Evolutionary conservation across 768 basidiomycete species (phyloP).

Genomic region (Rickenella mellea): DNA sequence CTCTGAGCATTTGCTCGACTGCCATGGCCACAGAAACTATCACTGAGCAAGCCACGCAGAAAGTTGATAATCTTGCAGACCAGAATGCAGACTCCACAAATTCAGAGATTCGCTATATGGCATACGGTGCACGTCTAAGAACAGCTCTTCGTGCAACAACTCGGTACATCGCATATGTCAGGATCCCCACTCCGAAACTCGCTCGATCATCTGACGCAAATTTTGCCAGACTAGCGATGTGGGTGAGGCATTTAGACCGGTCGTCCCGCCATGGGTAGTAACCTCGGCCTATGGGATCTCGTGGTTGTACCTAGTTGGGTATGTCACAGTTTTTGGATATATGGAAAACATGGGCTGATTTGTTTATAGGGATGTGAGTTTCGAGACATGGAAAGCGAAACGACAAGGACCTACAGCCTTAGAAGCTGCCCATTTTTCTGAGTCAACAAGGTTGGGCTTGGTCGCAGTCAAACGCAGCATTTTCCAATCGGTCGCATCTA

Average conservation of each 20-base stretch:
- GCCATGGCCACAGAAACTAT: no score
- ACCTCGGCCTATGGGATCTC: slow-evolving; percentile 74
- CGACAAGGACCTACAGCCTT: slow-evolving; percentile 54
- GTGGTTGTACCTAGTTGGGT: slow-evolving; percentile 71
- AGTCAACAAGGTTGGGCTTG: slow-evolving; percentile 57
- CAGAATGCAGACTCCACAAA: slow-evolving; percentile 57
- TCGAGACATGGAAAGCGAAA: slow-evolving; percentile 74
- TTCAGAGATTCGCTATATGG: slow-evolving; percentile 61
- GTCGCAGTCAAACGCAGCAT: slow-evolving; percentile 67
- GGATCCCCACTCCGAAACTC: slow-evolving; percentile 14
- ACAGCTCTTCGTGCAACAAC: slow-evolving; percentile 63
- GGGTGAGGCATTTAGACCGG: slow-evolving; percentile 76
- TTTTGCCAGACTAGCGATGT: slow-evolving; percentile 62
- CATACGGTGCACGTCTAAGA: slow-evolving; percentile 69
- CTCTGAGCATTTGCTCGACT: no score
- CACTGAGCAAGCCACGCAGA: slow-evolving; percentile 29
- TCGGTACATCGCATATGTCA: slow-evolving; percentile 77
- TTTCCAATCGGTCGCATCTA: slow-evolving; percentile 77
- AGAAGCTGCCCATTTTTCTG: slow-evolving; percentile 62
- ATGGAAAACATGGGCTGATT: not conserved
- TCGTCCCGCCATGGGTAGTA: slow-evolving; percentile 64
- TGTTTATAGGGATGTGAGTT: slow-evolving; percentile 50
- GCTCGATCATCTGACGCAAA: not conserved
- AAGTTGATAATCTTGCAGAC: slow-evolving; percentile 51
- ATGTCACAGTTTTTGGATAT: slow-evolving; percentile 8